Conservation (phyloP, 768 basidiomycete genomes). For the Amanita polypyramis region DNA sequence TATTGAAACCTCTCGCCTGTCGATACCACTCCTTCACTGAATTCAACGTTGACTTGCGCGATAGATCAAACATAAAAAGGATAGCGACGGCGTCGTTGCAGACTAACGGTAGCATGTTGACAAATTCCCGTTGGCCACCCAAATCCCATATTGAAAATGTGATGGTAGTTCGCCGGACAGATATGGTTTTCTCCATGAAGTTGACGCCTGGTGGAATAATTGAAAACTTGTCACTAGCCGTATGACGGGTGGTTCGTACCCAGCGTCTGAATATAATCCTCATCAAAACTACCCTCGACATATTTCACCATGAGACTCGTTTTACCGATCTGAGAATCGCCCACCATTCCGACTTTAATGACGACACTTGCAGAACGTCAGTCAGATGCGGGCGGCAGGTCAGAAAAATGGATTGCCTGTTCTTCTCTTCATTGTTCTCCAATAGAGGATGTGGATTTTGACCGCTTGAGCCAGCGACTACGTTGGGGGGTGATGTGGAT, state of each 20-base stretch:
- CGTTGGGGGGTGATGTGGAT: conserved; percentile 31
- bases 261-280: conserved; percentile 99
- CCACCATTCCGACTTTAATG: conserved; percentile 99
- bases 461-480: conserved; percentile 39
- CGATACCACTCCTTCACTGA: conserved; percentile 99
- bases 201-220: conserved; percentile 63
- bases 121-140: conserved; percentile 96
- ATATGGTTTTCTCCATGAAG: conserved; percentile 99
- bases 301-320: conserved; percentile 99
- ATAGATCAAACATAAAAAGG: conserved; percentile 99
- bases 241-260: conserved; percentile 36
- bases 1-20: conserved; percentile 98
- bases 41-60: conserved; percentile 93
- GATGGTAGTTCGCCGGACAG: conserved; percentile 95
- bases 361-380: conserved; percentile 52
- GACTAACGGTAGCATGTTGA: conserved; percentile 96
- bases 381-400: conserved; percentile 2
- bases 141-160: conserved; percentile 99
- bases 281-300: conserved; percentile 96
- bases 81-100: conserved; percentile 99
- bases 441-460: conserved; percentile 37
- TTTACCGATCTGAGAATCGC: conserved; percentile 98
- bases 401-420: conserved; percentile 32
- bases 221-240: conserved; percentile 4
- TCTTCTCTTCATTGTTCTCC: conserved; percentile 67